These are phyloP conservation scores for Russula griseocarnosa DNA, from an alignment of 768 basidiomycete genomes.

Conservation along the genomic window DNA sequence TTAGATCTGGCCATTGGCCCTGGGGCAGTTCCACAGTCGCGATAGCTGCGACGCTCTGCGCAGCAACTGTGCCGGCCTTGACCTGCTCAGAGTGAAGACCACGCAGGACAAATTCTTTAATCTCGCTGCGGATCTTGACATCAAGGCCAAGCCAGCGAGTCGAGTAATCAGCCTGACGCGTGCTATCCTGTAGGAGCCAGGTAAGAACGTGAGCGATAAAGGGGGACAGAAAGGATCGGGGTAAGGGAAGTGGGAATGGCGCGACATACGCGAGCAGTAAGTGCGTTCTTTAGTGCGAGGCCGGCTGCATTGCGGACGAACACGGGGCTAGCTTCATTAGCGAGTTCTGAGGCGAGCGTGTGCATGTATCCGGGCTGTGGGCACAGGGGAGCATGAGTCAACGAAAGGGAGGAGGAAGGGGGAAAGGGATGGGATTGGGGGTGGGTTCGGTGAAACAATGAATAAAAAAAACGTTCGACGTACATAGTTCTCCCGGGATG, in stretches of 20 bases:
- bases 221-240: neutral
- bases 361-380: conserved; percentile 86
- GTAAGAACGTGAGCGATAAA: conserved; percentile 9
- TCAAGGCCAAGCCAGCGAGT: conserved; percentile 80
- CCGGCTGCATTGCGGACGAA: conserved; percentile 94
- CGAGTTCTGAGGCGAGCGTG: conserved; percentile 82
- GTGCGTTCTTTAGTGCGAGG: conserved; percentile 92
- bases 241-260: conserved; percentile 23
- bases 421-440: conserved; percentile 25
- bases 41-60: conserved; percentile 92
- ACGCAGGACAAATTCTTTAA: conserved; percentile 83
- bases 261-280: conserved; percentile 76
- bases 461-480: conserved; percentile 35
- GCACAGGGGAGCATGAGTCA: conserved; percentile 5
- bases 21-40: conserved; percentile 89
- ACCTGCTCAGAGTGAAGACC: conserved; percentile 69
- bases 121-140: conserved; percentile 61
- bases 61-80: conserved; percentile 82
- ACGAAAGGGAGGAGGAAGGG: conserved; percentile 13
- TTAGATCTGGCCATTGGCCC: conserved; percentile 85
- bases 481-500: conserved; percentile 86
- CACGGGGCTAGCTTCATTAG: conserved; percentile 62
- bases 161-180: conserved; percentile 71
- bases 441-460: conserved; percentile 21
- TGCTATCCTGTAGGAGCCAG: conserved; percentile 53